Evolutionary conservation across 306 rosid genomes (phyloP), one percentile per base, ranked within the genome.

Genomic region (Herpetospermum pedunculosum): DNA sequence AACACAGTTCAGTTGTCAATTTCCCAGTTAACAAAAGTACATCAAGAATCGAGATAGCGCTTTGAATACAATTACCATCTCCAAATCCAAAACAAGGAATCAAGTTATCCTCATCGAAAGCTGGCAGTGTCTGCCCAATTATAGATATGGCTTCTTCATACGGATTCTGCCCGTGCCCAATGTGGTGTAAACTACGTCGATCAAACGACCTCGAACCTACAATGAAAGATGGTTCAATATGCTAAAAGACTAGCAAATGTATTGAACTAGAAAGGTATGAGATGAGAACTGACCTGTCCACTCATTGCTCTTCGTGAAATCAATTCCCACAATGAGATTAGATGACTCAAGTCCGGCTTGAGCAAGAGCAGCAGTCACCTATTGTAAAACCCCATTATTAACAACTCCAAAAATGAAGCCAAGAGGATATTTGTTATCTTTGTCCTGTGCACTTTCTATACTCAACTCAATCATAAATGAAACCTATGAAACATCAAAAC

Each of bases 61-160:
- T 25, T 41, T 10, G 48, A 41, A 41, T 40, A 23, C 47, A 46
- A 64, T 81, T 88, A 92, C 98, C 96, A 70, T 92, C 96, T 80
- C 96, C 98, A 73, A 92, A 92, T 77, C 98, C 98, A 83, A 67
- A 92, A 75, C 98, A 92, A 4, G 98, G 98, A 85, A 92, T 92
- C 79, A 85, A 65, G 82, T 92, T 92, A 77, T 92, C 98, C 72
- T 92, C 98, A 5, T 92, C 98, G 1, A 92, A 92, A 48, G 77
- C 76, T 2, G 87, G 81, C 76, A 92, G 58, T 53, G 95, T 90
- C 74, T 84, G 88, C 43, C 98, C 96, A 23, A 90, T 92, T 58
- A 92, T 92, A 13, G 92, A 73, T 80, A 92, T 92, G 44, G 98
- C 98, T 73, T 81, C 92, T 74, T 92, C 91, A 34, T 92, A 92